Evolutionary conservation across 495 filamentous ascomycete species (phyloP), one percentile per base, ranked within the genome.

Genomic region (Hypoxylon crocopeplum): DNA sequence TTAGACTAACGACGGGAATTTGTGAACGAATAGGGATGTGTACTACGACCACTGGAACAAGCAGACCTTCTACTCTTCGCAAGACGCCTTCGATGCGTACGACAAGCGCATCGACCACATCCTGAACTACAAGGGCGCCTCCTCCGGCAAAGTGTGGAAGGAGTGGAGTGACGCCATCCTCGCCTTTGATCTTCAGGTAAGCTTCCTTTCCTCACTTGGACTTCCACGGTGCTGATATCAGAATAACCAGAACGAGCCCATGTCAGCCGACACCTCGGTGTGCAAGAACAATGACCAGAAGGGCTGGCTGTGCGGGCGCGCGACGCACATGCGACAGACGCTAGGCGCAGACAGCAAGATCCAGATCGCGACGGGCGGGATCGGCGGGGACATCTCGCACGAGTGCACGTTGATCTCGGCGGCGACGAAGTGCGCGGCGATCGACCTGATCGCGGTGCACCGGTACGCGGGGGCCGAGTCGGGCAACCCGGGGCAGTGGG

Each of bases 211-310:
- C n/a, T n/a, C n/a, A n/a, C n/a, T n/a, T n/a, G n/a, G n/a, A n/a
- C n/a, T n/a, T n/a, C n/a, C n/a, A n/a, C n/a, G n/a, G n/a, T n/a
- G n/a, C n/a, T n/a, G n/a, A n/a, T n/a, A n/a, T n/a, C n/a, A n/a
- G n/a, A n/a, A n/a, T n/a, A n/a, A n/a, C n/a, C n/a, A 29, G 57
- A 76, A 77, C 50, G 72, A 77, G 62, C 74, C 72, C 17, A 66
- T 77, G 57, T 56, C 66, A 11, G 36, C 60, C 5, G 42, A 60
- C 30, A 7, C 42, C 22, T 62, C 53, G 1, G 50, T 65, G 2
- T 55, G 67, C 21, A 36, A 44, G 12, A 59, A 51, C 37, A 65
- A 68, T 51, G 69, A 71, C 54, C 57, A 54, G 19, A 53, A 51
- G 19, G 59, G 62, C 41, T 76, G 74, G 74, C 46, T 75, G 10